Base-by-base conservation (phyloP, 257 asterid species). In the Parsonsia alboflavescens region DNA sequence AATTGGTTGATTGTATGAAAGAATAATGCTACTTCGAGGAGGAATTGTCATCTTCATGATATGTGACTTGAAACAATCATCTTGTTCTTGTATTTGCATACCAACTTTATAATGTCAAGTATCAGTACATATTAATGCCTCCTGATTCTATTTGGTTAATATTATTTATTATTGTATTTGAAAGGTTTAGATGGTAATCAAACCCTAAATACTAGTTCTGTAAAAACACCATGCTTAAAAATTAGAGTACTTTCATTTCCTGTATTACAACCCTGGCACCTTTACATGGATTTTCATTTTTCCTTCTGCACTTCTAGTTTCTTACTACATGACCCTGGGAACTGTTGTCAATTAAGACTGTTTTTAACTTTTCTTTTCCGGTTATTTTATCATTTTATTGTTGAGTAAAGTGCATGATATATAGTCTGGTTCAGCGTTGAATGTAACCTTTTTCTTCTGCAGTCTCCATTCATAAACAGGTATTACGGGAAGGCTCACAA, bases 391-490 rank as follows among this genome's bases (percentile, higher is more conserved):
- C 4, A 39, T 66, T 41, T 66, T 42, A 13, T 5, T 66, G 28
- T 13, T 36, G 49, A 16, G 0, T 30, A 24, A 10, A 28, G 30
- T 46, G n/a, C 26, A 62, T 24, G 3, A 1, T 11, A 12, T 11
- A 19, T 33, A 24, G 26, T 24, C 73, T 44, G 13, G 8, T 22
- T 70, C 12, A 21, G 57, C 24, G 12, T 24, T 30, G 50, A 36
- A 54, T 24, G 61, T 71, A 49, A 71, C 65, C 21, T 64, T 44
- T 26, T 50, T 82, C 57, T 61, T 45, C 75, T 75, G 85, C 93
- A 94, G 99, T 72, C 97, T 56, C 80, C 84, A 54, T 94, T 88
- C 80, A 94, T 94, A 79, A 94, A 94, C 86, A 89, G 98, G 81
- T 94, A 94, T 84, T 94, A 90, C 0, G 93, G 99, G 59, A 90